A percentile compares a stretch with the other conserved stretches of the same genome.
These are phyloP conservation scores for Dipteronia sinensis DNA, from an alignment of 345 rosid species.

Conservation along the genomic window DNA sequence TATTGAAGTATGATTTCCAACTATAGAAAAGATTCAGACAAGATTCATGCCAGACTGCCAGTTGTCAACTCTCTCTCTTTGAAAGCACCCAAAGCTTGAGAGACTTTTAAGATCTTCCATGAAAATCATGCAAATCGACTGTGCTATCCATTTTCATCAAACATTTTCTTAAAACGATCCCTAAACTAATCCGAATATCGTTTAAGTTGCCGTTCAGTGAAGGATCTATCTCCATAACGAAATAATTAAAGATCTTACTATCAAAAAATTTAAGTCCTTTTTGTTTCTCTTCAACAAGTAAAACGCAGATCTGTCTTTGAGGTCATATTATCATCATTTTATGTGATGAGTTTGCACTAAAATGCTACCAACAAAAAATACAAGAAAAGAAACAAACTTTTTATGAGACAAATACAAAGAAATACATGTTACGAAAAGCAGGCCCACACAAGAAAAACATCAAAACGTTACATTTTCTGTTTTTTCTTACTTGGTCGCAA, in stretches of 20 bases:
- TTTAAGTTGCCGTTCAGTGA: not conserved
- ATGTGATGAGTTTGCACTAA: not conserved
- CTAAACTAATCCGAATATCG: not conserved
- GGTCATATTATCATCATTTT: not conserved
- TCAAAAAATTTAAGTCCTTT: too few species aligned
- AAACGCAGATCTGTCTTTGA: too few species aligned
- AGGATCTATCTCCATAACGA: not conserved
- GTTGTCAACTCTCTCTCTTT: not conserved
- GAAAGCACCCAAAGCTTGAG: not conserved
- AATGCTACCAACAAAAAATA: not conserved
- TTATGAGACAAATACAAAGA: not conserved
- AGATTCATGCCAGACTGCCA: not conserved
- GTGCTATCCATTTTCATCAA: not conserved
- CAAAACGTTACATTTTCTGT: too few species aligned
- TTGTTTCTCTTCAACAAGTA: too few species aligned
- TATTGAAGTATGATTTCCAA: too few species aligned
- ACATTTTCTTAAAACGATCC: not conserved
- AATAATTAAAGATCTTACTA: not conserved
- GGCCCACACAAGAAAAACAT: not conserved
- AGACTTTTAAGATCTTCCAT: not conserved
- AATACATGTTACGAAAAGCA: not conserved
- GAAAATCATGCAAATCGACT: not conserved
- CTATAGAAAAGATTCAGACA: not conserved
- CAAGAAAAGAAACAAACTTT: not conserved
- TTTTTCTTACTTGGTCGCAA: too few species aligned